phyloP scores from a whole-genome alignment of 169 alveolate genomes.

The Cryptosporidium parvum region DNA sequence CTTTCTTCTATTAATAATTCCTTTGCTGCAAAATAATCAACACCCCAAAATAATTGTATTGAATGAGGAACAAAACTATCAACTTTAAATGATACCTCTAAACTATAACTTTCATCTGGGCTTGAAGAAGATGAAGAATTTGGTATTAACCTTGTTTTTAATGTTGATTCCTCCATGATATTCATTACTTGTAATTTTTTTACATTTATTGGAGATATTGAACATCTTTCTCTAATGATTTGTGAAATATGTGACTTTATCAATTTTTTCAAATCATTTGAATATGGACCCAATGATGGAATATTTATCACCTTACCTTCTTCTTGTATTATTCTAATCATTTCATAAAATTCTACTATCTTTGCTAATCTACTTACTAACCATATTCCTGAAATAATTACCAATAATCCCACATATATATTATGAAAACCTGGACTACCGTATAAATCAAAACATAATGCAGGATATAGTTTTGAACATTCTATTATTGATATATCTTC shows the following conservation, averaged over 20 bases:
- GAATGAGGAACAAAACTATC: conserved; percentile 27
- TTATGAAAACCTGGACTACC: conserved; percentile 74
- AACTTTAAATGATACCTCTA: conserved; percentile 51
- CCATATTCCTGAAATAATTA: conserved; percentile 11
- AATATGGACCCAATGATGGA: conserved; percentile 61
- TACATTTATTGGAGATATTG: conserved; percentile 38
- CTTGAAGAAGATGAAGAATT: conserved; percentile 71
- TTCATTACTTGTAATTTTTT: conserved; percentile 16
- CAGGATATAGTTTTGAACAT: conserved; percentile 43
- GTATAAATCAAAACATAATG: conserved; percentile 40
- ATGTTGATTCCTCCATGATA: conserved; percentile 28
- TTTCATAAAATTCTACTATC: conserved; percentile 51
- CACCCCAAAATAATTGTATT: conserved; percentile 67
- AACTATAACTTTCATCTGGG: conserved; percentile 62
- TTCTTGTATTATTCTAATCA: conserved; percentile 48
- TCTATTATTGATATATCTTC: background rate
- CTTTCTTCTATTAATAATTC: conserved; percentile 3
- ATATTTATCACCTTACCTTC: conserved; percentile 25
- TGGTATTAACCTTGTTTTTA: conserved; percentile 45
- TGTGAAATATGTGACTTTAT: conserved; percentile 35
- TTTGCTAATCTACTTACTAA: conserved; percentile 13
- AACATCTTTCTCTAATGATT: conserved; percentile 57
- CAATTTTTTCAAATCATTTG: conserved; percentile 59
- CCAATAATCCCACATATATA: conserved; percentile 5
- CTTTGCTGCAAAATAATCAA: conserved; percentile 9